Percentiles rank a stretch among this genome's conserved stretches.
Conservation (phyloP, 2,329 filamentous ascomycete species). For the Cryphonectria carpinicola region DNA sequence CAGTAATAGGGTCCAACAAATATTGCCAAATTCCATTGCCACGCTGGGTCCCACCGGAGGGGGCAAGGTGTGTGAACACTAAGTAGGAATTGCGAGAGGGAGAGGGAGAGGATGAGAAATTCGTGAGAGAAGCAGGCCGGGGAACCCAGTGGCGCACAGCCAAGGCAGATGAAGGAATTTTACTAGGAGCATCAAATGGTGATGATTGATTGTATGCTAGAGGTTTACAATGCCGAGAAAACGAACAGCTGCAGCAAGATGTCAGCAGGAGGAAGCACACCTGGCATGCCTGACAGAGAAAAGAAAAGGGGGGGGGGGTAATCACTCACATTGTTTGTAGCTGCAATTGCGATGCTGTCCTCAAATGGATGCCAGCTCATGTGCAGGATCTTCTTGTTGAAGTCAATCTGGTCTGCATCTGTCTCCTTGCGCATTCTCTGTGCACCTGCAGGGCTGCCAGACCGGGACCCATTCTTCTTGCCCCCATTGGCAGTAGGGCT, state of each 20-base stretch:
- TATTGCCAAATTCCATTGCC: constrained; percentile 14
- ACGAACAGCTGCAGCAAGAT: constrained; percentile 38
- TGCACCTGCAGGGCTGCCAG: constrained; percentile 78
- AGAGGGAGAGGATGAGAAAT: neutral
- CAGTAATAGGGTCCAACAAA: constrained; percentile 10
- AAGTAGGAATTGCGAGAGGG: constrained; percentile 4
- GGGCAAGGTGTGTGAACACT: neutral
- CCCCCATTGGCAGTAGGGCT: constrained; percentile 73
- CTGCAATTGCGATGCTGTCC: constrained; percentile 98
- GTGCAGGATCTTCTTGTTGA: constrained; percentile 99
- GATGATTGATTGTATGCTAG: constrained; percentile 22
- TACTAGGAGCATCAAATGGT: constrained; percentile 18
- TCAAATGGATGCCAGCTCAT: constrained; percentile 99
- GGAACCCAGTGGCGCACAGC: constrained; percentile 6
- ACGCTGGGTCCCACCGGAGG: constrained; percentile 14
- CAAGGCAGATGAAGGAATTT: constrained; percentile 14
- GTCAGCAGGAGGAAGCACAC: constrained; percentile 32
- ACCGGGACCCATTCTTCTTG: constrained; percentile 88
- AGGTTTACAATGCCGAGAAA: constrained; percentile 38
- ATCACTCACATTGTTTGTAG: constrained; percentile 93
- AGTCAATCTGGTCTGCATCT: constrained; percentile 98
- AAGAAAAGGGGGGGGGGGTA: too few relatives aligned
- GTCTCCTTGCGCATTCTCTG: constrained; percentile 99
- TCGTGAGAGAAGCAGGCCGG: constrained; percentile 14
- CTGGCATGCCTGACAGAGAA: neutral